Percentiles rank a stretch among this genome's conserved stretches.
Conservation (phyloP, 2,329 filamentous ascomycete genomes). For the Lachnellula arida region DNA sequence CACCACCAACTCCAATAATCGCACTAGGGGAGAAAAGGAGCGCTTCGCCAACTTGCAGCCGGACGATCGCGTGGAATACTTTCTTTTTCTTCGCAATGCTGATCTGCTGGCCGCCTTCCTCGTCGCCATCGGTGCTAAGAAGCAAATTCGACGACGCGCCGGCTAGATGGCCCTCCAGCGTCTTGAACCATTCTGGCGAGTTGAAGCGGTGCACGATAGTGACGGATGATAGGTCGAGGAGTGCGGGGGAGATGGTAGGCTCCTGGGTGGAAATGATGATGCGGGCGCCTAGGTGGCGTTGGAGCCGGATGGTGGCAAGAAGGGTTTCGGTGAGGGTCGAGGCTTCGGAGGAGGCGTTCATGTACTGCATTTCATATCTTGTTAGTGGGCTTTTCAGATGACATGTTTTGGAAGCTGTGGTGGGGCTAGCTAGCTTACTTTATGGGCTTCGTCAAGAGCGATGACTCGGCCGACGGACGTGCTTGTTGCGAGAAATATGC, state of each 20-base stretch:
- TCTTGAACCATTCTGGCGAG: slow-evolving; percentile 53
- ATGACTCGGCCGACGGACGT: slow-evolving; percentile 51
- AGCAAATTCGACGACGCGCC: slow-evolving; percentile 28
- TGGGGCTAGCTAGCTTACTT: slow-evolving; percentile 38
- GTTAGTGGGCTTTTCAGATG: not conserved
- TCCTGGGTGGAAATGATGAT: slow-evolving; percentile 74
- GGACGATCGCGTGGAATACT: slow-evolving; percentile 43
- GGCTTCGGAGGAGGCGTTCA: slow-evolving; percentile 53
- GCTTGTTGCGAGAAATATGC: slow-evolving; percentile 57
- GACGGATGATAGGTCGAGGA: slow-evolving; percentile 69
- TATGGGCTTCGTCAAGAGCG: slow-evolving; percentile 74
- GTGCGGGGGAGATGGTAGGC: slow-evolving; percentile 61
- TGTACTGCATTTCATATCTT: slow-evolving; percentile 42
- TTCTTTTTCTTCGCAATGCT: slow-evolving; percentile 20
- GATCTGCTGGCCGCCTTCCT: slow-evolving; percentile 20
- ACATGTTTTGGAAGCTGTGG: not conserved
- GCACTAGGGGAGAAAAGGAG: slow-evolving; percentile 45
- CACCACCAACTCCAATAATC: slow-evolving; percentile 29
- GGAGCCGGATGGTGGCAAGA: slow-evolving; percentile 61
- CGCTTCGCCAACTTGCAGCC: slow-evolving; percentile 44
- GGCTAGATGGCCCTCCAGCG: slow-evolving; percentile 42
- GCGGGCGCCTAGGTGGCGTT: slow-evolving; percentile 63
- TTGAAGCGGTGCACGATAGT: slow-evolving; percentile 70
- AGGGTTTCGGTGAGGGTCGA: slow-evolving; percentile 56
- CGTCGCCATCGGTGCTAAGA: slow-evolving; percentile 18